Evolutionary conservation across 371 early-diverging fungal genomes (phyloP).

Genomic region (Mucor saturninus): DNA sequence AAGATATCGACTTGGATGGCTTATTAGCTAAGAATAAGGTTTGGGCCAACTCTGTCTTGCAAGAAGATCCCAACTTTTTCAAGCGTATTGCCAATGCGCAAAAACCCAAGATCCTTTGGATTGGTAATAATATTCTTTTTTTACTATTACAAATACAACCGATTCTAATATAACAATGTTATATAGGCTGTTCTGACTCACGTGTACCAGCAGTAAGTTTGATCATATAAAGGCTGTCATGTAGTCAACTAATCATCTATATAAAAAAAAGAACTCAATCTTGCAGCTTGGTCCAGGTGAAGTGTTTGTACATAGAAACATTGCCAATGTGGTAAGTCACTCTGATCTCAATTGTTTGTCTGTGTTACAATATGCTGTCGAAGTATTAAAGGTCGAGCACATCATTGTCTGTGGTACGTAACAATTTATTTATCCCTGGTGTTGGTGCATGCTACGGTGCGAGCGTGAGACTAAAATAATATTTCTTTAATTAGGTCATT

Average conservation of each 20-base stretch:
- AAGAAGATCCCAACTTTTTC: slow-evolving; percentile 46
- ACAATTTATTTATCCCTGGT: no score
- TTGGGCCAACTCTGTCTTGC: slow-evolving; percentile 45
- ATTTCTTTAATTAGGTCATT: slow-evolving; percentile 63
- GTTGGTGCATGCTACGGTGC: no score
- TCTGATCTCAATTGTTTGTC: slow-evolving; percentile 82
- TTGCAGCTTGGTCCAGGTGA: slow-evolving; percentile 81
- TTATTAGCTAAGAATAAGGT: slow-evolving; percentile 34
- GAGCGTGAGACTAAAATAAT: no score
- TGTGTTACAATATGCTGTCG: slow-evolving; percentile 93
- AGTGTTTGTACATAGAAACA: slow-evolving; percentile 94
- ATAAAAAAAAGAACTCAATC: slow-evolving; percentile 47
- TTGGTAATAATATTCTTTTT: slow-evolving; percentile 47
- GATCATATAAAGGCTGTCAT: no score
- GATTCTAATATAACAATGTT: no score
- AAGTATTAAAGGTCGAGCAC: slow-evolving; percentile 89
- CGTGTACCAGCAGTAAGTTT: slow-evolving; percentile 72
- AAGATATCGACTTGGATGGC: slow-evolving; percentile 29
- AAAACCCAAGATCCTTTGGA: slow-evolving; percentile 89
- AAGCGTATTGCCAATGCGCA: slow-evolving; percentile 69
- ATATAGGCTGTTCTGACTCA: slow-evolving; percentile 81
- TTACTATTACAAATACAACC: not conserved
- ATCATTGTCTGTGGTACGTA: slow-evolving; percentile 84
- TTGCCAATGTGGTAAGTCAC: slow-evolving; percentile 87
- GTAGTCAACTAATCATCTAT: no score